Evolutionary conservation across 2,329 filamentous ascomycete genomes (phyloP).

Genomic region (Alternaria panax): DNA sequence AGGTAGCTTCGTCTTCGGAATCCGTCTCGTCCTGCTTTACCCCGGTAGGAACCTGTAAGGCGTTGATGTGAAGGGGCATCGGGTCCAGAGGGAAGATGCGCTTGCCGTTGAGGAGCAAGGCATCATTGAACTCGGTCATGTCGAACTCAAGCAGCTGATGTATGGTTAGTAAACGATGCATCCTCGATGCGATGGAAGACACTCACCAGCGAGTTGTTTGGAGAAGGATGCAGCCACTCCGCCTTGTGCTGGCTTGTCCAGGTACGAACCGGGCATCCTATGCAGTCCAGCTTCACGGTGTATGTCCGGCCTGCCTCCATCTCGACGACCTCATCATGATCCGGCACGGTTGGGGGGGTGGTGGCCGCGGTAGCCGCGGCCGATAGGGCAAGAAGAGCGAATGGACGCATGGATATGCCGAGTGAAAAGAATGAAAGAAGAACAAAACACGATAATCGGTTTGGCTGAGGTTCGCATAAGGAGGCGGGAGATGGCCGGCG

Average conservation of each 20-base stretch:
- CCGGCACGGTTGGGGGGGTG: conserved; percentile 2
- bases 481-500: conserved; percentile 5
- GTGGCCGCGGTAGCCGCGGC: conserved; percentile 11
- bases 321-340: background rate
- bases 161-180: background rate
- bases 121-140: conserved; percentile 15
- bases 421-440: background rate
- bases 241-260: conserved; percentile 8
- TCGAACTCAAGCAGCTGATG: conserved; percentile 35
- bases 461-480: background rate
- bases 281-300: conserved; percentile 39
- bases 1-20: conserved; percentile 8
- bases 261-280: conserved; percentile 35
- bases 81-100: conserved; percentile 31
- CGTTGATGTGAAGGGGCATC: conserved; percentile 31
- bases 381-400: conserved; percentile 16
- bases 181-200: too few species aligned
- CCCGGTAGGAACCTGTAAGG: conserved; percentile 32
- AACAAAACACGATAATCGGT: conserved; percentile 7
- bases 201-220: conserved; percentile 36
- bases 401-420: conserved; percentile 22
- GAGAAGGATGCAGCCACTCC: conserved; percentile 27
- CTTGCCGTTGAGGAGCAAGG: conserved; percentile 33
- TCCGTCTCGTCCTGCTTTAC: conserved; percentile 19
- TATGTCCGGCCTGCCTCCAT: conserved; percentile 33